Evolutionary conservation across 768 basidiomycete genomes (phyloP), one percentile per base, ranked within the genome.

Genomic region (Boletus reticulatus): DNA sequence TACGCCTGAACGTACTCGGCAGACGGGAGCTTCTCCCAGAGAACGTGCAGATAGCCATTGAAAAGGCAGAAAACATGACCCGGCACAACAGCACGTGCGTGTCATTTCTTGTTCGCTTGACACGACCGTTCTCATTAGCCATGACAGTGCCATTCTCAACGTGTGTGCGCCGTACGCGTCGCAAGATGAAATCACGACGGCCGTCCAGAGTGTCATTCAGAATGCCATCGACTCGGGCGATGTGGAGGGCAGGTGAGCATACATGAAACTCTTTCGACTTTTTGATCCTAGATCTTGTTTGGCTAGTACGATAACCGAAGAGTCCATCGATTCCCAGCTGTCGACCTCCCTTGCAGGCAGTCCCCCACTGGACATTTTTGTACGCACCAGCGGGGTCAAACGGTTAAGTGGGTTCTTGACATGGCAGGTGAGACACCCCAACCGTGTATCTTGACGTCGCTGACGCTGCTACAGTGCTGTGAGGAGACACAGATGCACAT

Each of bases 151-250:
- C 1, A 87, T 95, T 27, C 78, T 98, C 36, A 98, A 98, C 66
- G 75, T 98, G 6, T 93, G 91, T 73, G 92, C 94, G 79, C 88
- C 96, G 0, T 99, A 98, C 66, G 80, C 93, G 6, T 89, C 94
- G 2, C 82, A 88, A 29, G 92, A 99, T 66, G 97, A 99, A 71
- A 94, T 98, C 13, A 81, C 90, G 3, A 82, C 84, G 0, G 91
- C 96, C 0, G 81, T 98, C 13, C 52, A 71, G 53, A 56, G 52
- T 7, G 69, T 66, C 7, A 67, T 77, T 43, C 63, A 66, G 37
- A 53, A 74, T 7, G 71, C 72, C 19, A 56, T 78, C n/a, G 64
- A 73, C 50, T 50, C 62, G 8, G 71, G 70, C 6, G 62, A 65
- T 29, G 39, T 62, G n/a, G 67, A 73, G 62, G 61, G 67, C 58